phyloP scores from a whole-genome alignment of 148 eudicot genomes.

The Rheum nobile region DNA sequence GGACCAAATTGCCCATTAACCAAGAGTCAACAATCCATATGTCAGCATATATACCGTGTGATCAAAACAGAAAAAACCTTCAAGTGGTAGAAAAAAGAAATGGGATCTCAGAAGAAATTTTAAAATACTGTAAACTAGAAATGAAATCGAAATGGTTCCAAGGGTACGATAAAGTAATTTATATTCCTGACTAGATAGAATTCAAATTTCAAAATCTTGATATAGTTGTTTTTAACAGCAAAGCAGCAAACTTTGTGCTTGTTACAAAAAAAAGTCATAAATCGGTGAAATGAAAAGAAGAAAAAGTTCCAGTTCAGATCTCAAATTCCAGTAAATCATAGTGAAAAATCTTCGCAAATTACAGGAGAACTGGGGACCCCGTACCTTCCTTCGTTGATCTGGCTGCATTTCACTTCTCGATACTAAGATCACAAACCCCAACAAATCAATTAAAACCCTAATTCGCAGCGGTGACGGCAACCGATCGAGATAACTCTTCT shows the following conservation, averaged over 20 bases:
- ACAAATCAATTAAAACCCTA: background rate
- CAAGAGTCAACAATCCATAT: background rate
- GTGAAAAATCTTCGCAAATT: background rate
- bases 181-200: too few species aligned
- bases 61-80: background rate
- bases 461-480: background rate
- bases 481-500: background rate
- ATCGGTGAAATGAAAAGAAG: background rate
- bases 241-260: background rate
- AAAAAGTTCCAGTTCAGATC: background rate
- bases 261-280: background rate
- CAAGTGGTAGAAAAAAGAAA: background rate
- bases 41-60: background rate
- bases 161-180: too few species aligned
- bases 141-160: too few species aligned
- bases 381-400: slow-evolving; percentile 6
- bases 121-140: background rate
- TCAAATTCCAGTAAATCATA: background rate
- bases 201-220: too few species aligned
- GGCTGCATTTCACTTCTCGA: slow-evolving; percentile 3
- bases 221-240: background rate
- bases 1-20: background rate
- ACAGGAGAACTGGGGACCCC: background rate
- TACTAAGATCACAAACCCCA: background rate
- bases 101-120: background rate